These are phyloP conservation scores for Boletus tomentosulus DNA, from an alignment of 768 basidiomycete species.

Conservation along the genomic window DNA sequence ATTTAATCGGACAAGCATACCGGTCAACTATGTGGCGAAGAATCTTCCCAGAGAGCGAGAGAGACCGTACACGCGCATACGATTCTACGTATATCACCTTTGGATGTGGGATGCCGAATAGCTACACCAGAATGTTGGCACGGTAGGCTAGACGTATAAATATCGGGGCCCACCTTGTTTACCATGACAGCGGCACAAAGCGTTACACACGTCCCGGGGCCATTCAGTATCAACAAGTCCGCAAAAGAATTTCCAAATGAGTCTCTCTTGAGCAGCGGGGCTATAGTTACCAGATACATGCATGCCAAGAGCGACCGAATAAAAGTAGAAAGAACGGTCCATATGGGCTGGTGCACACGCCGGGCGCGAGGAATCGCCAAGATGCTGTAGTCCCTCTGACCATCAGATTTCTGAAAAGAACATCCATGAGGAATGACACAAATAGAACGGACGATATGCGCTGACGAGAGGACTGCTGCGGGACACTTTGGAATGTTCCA, in stretches of 20 bases:
- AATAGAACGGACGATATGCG: background rate
- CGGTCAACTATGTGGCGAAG: conserved; percentile 79
- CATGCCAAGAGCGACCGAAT: conserved; percentile 56
- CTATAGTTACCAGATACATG: conserved; percentile 55
- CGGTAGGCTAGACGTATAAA: conserved; percentile 3
- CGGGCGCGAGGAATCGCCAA: conserved; percentile 83
- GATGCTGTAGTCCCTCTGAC: conserved; percentile 39
- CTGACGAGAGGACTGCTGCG: conserved; percentile 14
- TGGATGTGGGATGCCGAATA: conserved; percentile 71
- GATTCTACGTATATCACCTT: conserved; percentile 86
- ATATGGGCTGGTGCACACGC: conserved; percentile 73
- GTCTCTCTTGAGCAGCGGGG: conserved; percentile 39
- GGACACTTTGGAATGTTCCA: conserved; percentile 48
- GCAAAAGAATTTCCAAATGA: conserved; percentile 38
- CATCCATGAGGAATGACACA: conserved; percentile 8
- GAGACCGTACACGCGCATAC: conserved; percentile 77
- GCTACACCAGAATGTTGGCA: conserved; percentile 39
- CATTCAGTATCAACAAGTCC: conserved; percentile 85
- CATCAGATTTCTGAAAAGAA: conserved; percentile 5
- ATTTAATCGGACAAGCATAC: conserved; percentile 60
- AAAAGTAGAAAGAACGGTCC: conserved; percentile 66
- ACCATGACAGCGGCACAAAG: conserved; percentile 68
- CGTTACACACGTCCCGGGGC: conserved; percentile 89
- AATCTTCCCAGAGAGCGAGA: conserved; percentile 83
- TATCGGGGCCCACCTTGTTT: conserved; percentile 53